A percentile compares a stretch with the other conserved stretches of the same genome.
Evolutionary conservation across 179 eudicot genomes (phyloP).

Genomic region (Spergularia azorica): DNA sequence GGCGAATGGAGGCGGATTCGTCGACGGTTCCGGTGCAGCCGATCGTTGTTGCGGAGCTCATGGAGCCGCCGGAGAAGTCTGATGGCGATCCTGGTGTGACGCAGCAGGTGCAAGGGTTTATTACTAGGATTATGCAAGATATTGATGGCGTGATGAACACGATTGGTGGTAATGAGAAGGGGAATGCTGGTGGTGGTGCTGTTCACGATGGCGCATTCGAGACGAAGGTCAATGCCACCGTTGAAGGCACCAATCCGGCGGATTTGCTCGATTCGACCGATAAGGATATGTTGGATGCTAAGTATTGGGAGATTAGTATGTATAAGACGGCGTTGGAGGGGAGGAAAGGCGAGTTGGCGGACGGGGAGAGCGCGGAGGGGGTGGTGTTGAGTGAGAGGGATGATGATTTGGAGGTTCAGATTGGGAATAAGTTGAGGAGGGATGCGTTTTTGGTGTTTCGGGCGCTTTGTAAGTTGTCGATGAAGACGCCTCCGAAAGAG

Average conservation of each 20-base stretch:
- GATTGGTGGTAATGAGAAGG: conserved; percentile 32
- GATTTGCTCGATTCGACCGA: conserved; percentile 96
- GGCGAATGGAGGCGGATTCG: conserved; percentile 98
- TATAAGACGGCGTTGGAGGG: conserved; percentile 95
- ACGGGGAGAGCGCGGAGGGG: conserved; percentile 50
- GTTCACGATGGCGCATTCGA: conserved; percentile 90
- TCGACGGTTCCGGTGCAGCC: conserved; percentile 85
- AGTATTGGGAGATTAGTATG: conserved; percentile 99
- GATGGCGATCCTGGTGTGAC: conserved; percentile 67
- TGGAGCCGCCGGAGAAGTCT: conserved; percentile 75
- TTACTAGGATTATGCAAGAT: conserved; percentile 77
- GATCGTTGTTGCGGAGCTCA: conserved; percentile 92
- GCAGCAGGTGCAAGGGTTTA: conserved; percentile 87
- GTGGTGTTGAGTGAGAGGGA: conserved; percentile 54
- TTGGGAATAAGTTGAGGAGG: conserved; percentile 91
- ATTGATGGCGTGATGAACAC: conserved; percentile 83
- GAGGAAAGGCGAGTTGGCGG: conserved; percentile 87
- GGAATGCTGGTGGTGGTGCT: conserved; percentile 10
- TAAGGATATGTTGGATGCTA: conserved; percentile 98
- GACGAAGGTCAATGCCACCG: conserved; percentile 64
- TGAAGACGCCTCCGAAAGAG: conserved; percentile 98
- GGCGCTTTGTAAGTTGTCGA: conserved; percentile 89
- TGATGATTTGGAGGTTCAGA: conserved; percentile 93
- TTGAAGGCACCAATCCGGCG: conserved; percentile 90
- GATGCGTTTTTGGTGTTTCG: conserved; percentile 96